Base-by-base conservation (phyloP, 1,139 yeast species). In the Trichomonascaceae sp. region DNA sequence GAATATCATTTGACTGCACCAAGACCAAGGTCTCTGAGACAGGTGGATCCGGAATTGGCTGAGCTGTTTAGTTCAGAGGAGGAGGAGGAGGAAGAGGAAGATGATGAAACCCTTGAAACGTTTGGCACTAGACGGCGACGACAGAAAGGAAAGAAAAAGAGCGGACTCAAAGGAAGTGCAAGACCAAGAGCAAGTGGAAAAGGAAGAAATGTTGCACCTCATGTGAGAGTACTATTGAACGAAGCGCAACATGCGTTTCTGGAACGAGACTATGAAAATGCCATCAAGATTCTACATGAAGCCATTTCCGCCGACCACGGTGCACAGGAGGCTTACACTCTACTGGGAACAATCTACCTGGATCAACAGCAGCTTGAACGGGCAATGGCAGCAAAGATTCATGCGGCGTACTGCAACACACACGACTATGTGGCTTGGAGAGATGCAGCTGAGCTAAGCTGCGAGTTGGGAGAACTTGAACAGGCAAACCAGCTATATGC, bases 381-480 rank as follows among this genome's bases (percentile, higher is more conserved):
- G 47, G 81, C 94, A 42, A 76, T 93, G 49, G 72, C 73, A 38
- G 76, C 82, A 26, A 80, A 93, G 81, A 66, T 82, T 37, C 58
- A 79, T 26, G 96, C 93, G 1, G 94, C 94, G 1, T 84, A 76
- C 50, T 63, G 81, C 18, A 80, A 78, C 45, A 76, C 84, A 2
- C 69, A 76, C 55, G 92, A 82, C 56, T 70, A 71, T 39, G 78
- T 73, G 17, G 77, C 84, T 42, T 89, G 97, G 97, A 73, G 74
- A 23, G 73, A 69, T 31, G 84, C 84, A 23, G 97, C 93, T 0
- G 80, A 75, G 37, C 57, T 82, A 38, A 76, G 93, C 37, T 64
- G 65, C 4, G 78, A 77, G 29, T 58, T 80, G 44, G 92, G 84
- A 1, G 79, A 76, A 45, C 62, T 67, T 3, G 74, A 79, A 27